phyloP scores from a whole-genome alignment of 306 rosid genomes.

The apple (Malus domestica) region ASM211411v1 NC_041800.1:27465233-27465732 shows the following conservation, averaged over 20 bases:
- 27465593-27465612: slow-evolving; percentile 12
- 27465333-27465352: not conserved
- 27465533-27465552: not conserved
- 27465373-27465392: not conserved
- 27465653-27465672: not conserved
- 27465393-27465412: not conserved
- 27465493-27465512: not conserved
- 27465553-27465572: slow-evolving; percentile 1
- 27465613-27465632: slow-evolving; percentile 9
- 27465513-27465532: not conserved
- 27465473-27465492: not conserved
- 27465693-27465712: not conserved
- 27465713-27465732: too few species aligned
- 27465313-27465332: too few species aligned
- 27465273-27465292: too few species aligned
- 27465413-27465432: not conserved
- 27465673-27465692: not conserved
- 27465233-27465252: too few species aligned
- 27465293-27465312: too few species aligned
- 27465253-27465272: too few species aligned
- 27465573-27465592: not conserved
- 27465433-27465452: not conserved
- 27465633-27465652: not conserved
- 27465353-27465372: not conserved
- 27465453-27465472: not conserved